Conservation (phyloP, 768 basidiomycete species). For the Amanita jacksonii region DNA sequence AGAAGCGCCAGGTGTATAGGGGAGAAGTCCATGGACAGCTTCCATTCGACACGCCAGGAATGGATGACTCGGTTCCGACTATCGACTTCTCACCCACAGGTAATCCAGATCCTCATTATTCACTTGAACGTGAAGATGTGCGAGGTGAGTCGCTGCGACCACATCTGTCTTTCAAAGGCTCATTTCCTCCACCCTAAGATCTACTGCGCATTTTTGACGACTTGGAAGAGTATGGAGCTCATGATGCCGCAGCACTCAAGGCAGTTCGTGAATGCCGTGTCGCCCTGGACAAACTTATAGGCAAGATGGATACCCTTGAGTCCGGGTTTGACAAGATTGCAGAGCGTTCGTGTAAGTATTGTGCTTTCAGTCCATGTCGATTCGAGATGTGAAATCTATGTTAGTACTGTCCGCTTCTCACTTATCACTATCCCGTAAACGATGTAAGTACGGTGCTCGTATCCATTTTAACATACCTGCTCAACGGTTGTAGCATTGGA, state of each 20-base stretch:
- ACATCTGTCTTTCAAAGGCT: constrained; percentile 10
- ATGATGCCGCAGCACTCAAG: constrained; percentile 35
- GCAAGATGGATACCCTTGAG: constrained; percentile 73
- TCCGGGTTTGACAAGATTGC: constrained; percentile 79
- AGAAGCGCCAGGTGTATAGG: constrained; percentile 77
- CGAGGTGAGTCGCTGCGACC: constrained; percentile 40
- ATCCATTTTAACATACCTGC: constrained; percentile 5
- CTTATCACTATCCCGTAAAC: constrained; percentile 55
- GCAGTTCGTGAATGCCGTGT: constrained; percentile 55
- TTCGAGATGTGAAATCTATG: constrained; percentile 5
- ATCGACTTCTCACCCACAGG: constrained; percentile 75
- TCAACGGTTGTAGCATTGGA: constrained; percentile 43
- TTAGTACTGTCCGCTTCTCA: constrained; percentile 73
- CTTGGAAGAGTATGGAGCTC: constrained; percentile 43
- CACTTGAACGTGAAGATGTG: constrained; percentile 63
- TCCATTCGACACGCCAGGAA: constrained; percentile 74
- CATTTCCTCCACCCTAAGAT: constrained; percentile 26
- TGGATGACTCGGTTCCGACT: constrained; percentile 72
- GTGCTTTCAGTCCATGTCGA: neutral
- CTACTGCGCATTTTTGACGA: constrained; percentile 56
- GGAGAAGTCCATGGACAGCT: constrained; percentile 78
- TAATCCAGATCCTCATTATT: constrained; percentile 50
- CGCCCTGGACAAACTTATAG: constrained; percentile 58
- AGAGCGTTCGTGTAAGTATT: constrained; percentile 74
- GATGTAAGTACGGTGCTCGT: constrained; percentile 41